Base-by-base conservation (phyloP, 371 early-diverging fungal genomes). In the Mortierella sp. region DNA sequence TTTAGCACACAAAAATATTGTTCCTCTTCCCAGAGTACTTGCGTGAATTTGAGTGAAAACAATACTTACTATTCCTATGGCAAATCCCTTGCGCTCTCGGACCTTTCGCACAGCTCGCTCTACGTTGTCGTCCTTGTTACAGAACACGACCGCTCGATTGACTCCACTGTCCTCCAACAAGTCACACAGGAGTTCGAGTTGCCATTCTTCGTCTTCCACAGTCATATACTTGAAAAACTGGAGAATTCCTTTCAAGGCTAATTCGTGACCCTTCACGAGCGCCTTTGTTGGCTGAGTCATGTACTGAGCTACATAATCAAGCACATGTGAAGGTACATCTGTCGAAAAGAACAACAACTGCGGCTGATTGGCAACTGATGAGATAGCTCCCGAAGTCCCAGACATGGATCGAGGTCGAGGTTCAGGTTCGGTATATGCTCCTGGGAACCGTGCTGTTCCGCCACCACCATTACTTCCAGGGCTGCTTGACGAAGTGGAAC, bases 201-300 rank as follows among this genome's bases (percentile, higher is more conserved):
- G 76, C 81, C 81, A 81, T 20, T 72, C 76, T 24, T 72, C 81
- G 37, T 81, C 76, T 22, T 81, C 81, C 16, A 72, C 63, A 2
- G 81, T 76, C 69, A 81, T 57, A 70, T 81, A 81, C 57, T 75
- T 75, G 70, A 72, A 81, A 35, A 76, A 81, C 55, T 81, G 81
- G 24, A 81, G 47, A 32, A 76, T 81, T 3, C 81, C 81, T 61
- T 81, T 81, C 54, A 81, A 60, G 0, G 81, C 75, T 72, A 75
- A 9, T 26, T 81, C 81, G n/a, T 81, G 81, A 1, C 81, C 81
- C 30, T 72, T 75, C 26, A 81, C 81, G 8, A 81, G 67, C 0
- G 76, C 81, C 49, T 81, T 81, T 22, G 81, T 81, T 24, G 81
- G 81, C 16, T 81, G 76, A 0, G 63, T 72, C 70, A 72, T 72